A percentile compares a stretch with the other conserved stretches of the same genome.
Conservation (phyloP, 306 rosid species). For the Vigna unguiculata region DNA sequence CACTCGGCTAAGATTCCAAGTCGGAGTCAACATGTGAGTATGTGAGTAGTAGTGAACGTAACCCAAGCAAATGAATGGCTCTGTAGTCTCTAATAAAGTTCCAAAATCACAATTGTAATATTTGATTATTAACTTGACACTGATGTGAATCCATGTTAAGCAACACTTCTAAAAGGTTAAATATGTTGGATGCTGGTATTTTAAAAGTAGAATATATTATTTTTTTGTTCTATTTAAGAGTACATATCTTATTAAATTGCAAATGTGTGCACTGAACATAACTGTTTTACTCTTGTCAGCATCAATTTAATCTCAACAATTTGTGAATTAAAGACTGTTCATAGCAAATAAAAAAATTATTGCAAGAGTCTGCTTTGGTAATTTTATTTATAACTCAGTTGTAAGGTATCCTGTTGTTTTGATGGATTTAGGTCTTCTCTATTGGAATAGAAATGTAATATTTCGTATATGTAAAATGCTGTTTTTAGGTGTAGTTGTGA, state of each 20-base stretch:
- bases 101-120: background rate
- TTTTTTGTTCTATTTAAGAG: background rate
- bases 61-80: background rate
- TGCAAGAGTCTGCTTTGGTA: background rate
- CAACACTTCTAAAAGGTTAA: background rate
- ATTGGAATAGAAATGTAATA: conserved; percentile 8
- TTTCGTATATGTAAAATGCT: background rate
- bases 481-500: background rate
- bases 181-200: conserved; percentile 13
- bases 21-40: background rate
- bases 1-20: background rate
- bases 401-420: conserved; percentile 1
- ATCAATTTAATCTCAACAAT: conserved; percentile 4
- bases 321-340: background rate
- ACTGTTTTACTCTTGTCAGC: conserved; percentile 12
- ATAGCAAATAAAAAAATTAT: too few relatives aligned
- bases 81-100: background rate
- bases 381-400: background rate
- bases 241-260: conserved; percentile 5
- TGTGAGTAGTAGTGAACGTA: background rate
- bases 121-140: conserved; percentile 15
- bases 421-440: conserved; percentile 17
- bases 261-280: conserved; percentile 5
- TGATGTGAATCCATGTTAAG: conserved; percentile 31
- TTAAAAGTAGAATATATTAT: conserved; percentile 4